Conservation (phyloP, 2,329 filamentous ascomycete genomes). For the Zymoseptoria passerinii region DNA sequence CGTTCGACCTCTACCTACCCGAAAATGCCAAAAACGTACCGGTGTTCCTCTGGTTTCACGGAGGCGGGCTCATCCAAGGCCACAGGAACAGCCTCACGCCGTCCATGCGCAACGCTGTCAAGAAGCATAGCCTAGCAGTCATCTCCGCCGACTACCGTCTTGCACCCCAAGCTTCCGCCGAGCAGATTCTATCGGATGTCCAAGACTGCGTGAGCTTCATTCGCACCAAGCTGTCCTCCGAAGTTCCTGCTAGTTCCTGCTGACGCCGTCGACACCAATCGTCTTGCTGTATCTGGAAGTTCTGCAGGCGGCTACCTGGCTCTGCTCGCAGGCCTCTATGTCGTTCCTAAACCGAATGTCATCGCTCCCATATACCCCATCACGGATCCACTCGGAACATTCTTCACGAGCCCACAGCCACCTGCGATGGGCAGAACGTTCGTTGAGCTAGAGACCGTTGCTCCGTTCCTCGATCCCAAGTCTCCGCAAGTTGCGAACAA, state of each 20-base stretch:
- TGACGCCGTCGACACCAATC: conserved; percentile 12
- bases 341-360: conserved; percentile 26
- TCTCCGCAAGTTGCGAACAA: conserved; percentile 20
- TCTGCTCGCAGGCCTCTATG: conserved; percentile 25
- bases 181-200: conserved; percentile 26
- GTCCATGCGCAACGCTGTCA: conserved; percentile 21
- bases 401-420: conserved; percentile 25
- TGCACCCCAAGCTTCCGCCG: conserved; percentile 25
- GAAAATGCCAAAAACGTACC: conserved; percentile 11
- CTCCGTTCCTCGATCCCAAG: conserved; percentile 18
- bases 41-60: conserved; percentile 22
- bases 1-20: conserved; percentile 19
- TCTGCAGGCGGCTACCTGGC: conserved; percentile 27
- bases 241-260: conserved; percentile 9
- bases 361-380: conserved; percentile 28
- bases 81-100: conserved; percentile 17
- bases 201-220: conserved; percentile 24
- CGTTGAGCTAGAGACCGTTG: conserved; percentile 11
- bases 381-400: conserved; percentile 26
- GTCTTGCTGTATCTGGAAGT: conserved; percentile 24
- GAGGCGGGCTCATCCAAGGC: conserved; percentile 26
- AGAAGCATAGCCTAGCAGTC: conserved; percentile 20
- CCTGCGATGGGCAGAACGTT: conserved; percentile 12
- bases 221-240: conserved; percentile 12
- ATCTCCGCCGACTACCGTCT: conserved; percentile 28